A percentile compares a stretch with the other conserved stretches of the same genome.
phyloP scores from a whole-genome alignment of 805 yeast genomes.

The Candida jianshihensis region DNA sequence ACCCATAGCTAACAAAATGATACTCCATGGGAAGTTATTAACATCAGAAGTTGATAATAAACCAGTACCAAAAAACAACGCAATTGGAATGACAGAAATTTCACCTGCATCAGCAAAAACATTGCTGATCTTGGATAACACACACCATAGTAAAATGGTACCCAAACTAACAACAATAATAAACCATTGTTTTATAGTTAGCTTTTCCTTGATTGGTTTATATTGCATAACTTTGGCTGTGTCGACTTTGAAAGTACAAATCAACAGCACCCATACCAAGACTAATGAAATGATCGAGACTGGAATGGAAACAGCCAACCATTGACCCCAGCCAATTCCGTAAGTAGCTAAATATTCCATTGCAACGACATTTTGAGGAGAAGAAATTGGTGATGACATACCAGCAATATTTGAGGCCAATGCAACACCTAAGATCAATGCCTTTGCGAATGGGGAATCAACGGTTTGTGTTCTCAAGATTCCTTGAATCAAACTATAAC shows the following conservation, averaged over 20 bases:
- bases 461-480: slow-evolving; percentile 71
- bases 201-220: slow-evolving; percentile 51
- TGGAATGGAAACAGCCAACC: slow-evolving; percentile 87
- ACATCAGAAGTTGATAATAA: slow-evolving; percentile 77
- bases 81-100: slow-evolving; percentile 80
- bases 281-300: slow-evolving; percentile 57
- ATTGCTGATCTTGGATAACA: slow-evolving; percentile 62
- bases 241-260: slow-evolving; percentile 47
- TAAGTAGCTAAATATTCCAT: slow-evolving; percentile 70
- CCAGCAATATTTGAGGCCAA: slow-evolving; percentile 91
- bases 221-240: slow-evolving; percentile 39
- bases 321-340: slow-evolving; percentile 74
- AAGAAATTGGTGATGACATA: slow-evolving; percentile 93
- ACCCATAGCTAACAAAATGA: slow-evolving; percentile 94
- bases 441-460: slow-evolving; percentile 74
- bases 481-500: slow-evolving; percentile 84
- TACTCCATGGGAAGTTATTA: slow-evolving; percentile 94
- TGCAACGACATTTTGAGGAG: slow-evolving; percentile 93
- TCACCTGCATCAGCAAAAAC: slow-evolving; percentile 90
- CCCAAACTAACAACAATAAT: slow-evolving; percentile 59
- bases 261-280: slow-evolving; percentile 62
- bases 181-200: slow-evolving; percentile 68
- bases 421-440: slow-evolving; percentile 85
- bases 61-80: slow-evolving; percentile 86
- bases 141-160: slow-evolving; percentile 88